These are phyloP conservation scores for Chondrus crispus DNA, from an alignment of 23 red algal genomes.

Conservation along the genomic window DNA sequence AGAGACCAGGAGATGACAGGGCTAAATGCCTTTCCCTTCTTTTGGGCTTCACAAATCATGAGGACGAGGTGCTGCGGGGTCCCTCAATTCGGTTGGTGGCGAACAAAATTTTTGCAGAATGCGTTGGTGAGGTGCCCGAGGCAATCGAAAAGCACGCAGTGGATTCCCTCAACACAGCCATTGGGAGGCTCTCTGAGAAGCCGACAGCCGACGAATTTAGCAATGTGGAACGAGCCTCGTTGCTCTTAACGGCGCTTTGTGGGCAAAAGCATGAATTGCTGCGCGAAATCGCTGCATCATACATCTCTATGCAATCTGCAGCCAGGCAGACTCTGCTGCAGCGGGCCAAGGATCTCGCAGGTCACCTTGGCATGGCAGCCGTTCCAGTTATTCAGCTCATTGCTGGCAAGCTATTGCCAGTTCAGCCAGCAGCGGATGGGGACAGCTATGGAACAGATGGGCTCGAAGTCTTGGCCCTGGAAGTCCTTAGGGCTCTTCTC, in stretches of 20 bases:
- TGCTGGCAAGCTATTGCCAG: constrained; percentile 5
- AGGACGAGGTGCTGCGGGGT: constrained; percentile 53
- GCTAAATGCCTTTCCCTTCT: constrained; percentile 18
- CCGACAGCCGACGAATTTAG: neutral
- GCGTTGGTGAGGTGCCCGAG: constrained; percentile 17
- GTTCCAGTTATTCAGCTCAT: constrained; percentile 23
- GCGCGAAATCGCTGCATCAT: neutral
- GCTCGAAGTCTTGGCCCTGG: constrained; percentile 11
- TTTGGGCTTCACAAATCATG: constrained; percentile 30
- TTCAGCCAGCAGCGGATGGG: neutral
- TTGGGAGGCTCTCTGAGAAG: neutral
- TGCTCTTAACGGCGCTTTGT: constrained; percentile 42
- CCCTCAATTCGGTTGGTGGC: constrained; percentile 69
- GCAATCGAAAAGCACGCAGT: constrained; percentile 50
- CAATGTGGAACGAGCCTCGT: constrained; percentile 20
- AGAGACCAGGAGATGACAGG: constrained; percentile 64
- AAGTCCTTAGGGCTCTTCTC: constrained; percentile 9
- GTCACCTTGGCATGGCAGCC: constrained; percentile 21
- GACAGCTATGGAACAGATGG: neutral
- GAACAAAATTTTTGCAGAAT: constrained; percentile 49
- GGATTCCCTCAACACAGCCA: neutral
- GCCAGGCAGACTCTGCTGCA: neutral
- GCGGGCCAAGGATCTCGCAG: constrained; percentile 36
- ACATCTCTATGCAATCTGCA: neutral
- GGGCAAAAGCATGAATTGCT: constrained; percentile 42